Conservation (phyloP, 495 filamentous ascomycete genomes). For the Hypoxylon rickii region DNA sequence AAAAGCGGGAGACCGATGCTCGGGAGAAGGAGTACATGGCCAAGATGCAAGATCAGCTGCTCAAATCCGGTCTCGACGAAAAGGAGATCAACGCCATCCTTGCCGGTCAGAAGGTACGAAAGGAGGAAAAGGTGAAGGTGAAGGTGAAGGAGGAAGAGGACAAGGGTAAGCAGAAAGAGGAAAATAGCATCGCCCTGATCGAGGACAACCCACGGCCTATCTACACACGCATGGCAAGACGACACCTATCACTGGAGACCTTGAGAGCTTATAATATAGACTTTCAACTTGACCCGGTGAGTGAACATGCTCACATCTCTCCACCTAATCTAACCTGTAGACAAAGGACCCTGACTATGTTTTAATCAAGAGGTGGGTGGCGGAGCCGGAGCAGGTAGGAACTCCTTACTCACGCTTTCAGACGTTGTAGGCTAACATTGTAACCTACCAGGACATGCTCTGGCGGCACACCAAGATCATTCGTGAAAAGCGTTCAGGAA, state of each 20-base stretch:
- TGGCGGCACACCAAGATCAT: conserved; percentile 71
- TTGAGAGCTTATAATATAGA: conserved; percentile 54
- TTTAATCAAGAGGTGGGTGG: conserved; percentile 77
- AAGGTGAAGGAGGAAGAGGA: conserved; percentile 13
- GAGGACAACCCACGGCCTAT: conserved; percentile 46
- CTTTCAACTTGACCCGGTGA: conserved; percentile 56
- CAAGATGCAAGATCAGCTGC: conserved; percentile 54
- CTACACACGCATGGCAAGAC: conserved; percentile 61
- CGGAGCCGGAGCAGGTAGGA: conserved; percentile 63
- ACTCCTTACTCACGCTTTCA: neutral
- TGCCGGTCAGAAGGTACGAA: conserved; percentile 55
- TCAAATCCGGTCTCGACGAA: conserved; percentile 55
- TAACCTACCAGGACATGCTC: conserved; percentile 53
- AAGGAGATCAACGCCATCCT: conserved; percentile 57
- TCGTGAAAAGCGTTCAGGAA: conserved; percentile 52
- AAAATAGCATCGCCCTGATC: conserved; percentile 11
- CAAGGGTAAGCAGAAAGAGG: conserved; percentile 19
- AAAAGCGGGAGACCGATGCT: conserved; percentile 51
- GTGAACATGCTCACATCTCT: conserved; percentile 20
- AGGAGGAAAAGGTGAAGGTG: conserved; percentile 35
- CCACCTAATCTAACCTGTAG: conserved; percentile 28
- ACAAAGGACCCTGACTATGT: conserved; percentile 69
- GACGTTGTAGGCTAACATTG: neutral
- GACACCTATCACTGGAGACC: conserved; percentile 61
- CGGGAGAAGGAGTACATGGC: conserved; percentile 56